Evolutionary conservation across 2,329 filamentous ascomycete species (phyloP).

Genomic region (Akanthomyces uredinophilus): DNA sequence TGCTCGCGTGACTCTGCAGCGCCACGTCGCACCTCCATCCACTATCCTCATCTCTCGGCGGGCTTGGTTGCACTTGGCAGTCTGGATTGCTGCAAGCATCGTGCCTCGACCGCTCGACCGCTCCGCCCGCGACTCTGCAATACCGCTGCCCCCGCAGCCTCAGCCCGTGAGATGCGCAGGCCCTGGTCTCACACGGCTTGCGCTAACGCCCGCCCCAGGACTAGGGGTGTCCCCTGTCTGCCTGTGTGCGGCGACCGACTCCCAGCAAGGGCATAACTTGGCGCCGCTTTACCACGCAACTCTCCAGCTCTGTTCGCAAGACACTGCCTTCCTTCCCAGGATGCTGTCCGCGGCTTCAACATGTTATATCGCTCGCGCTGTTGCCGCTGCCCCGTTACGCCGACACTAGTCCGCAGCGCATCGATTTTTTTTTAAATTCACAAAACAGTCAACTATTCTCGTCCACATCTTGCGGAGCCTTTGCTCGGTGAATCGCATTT

Average conservation of each 20-base stretch:
- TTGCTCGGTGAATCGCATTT: too few species aligned
- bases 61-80: not conserved
- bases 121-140: not conserved
- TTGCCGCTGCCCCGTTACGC: not conserved
- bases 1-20: conserved; percentile 13
- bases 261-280: conserved; percentile 12
- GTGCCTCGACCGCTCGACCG: not conserved
- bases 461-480: too few species aligned
- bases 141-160: not conserved
- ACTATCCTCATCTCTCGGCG: not conserved
- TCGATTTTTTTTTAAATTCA: not conserved
- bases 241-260: conserved; percentile 16
- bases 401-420: not conserved
- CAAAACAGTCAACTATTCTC: not conserved
- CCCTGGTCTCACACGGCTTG: not conserved
- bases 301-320: not conserved
- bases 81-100: conserved; percentile 6
- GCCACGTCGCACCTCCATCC: not conserved
- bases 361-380: not conserved
- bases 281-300: not conserved
- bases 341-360: not conserved
- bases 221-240: conserved; percentile 15
- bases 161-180: not conserved
- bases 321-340: not conserved
- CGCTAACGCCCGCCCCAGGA: not conserved